Evolutionary conservation across 1,284 basidiomycete species (phyloP).

Genomic region (Bondarzewia mesenterica): DNA sequence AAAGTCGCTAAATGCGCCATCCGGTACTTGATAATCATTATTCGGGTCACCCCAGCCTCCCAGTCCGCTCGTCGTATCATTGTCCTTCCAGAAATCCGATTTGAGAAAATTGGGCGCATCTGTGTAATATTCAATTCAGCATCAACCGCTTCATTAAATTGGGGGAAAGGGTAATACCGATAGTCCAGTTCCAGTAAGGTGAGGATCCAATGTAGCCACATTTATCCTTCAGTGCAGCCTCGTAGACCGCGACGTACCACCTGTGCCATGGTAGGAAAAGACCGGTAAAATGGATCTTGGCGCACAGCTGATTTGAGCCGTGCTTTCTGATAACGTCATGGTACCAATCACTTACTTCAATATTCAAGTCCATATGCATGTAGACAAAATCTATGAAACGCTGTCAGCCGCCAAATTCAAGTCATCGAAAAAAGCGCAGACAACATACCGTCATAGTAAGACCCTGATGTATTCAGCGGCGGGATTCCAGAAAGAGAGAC

Average conservation of each 20-base stretch:
- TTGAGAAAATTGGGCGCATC: conserved; percentile 24
- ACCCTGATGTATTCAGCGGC: conserved; percentile 23
- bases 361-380: conserved; percentile 29
- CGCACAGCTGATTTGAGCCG: not conserved
- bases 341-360: conserved; percentile 10
- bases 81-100: conserved; percentile 23
- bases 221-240: conserved; percentile 22
- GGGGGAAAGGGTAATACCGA: conserved; percentile 15
- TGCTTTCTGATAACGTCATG: not conserved
- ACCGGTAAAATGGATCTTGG: conserved; percentile 27
- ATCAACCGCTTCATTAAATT: not conserved
- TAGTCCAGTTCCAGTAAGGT: conserved; percentile 34
- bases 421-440: not conserved
- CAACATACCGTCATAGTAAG: conserved; percentile 25
- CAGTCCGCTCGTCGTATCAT: conserved; percentile 22
- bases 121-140: conserved; percentile 6
- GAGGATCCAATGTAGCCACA: conserved; percentile 26
- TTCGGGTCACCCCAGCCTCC: conserved; percentile 30
- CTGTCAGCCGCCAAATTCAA: not conserved
- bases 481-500: conserved; percentile 20
- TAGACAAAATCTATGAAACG: conserved; percentile 25
- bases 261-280: conserved; percentile 32
- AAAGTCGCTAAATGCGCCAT: conserved; percentile 26
- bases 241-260: conserved; percentile 25
- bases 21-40: conserved; percentile 22